Evolutionary conservation across 805 yeast species (phyloP).

Genomic region (Nakazawaea ambrosiae): DNA sequence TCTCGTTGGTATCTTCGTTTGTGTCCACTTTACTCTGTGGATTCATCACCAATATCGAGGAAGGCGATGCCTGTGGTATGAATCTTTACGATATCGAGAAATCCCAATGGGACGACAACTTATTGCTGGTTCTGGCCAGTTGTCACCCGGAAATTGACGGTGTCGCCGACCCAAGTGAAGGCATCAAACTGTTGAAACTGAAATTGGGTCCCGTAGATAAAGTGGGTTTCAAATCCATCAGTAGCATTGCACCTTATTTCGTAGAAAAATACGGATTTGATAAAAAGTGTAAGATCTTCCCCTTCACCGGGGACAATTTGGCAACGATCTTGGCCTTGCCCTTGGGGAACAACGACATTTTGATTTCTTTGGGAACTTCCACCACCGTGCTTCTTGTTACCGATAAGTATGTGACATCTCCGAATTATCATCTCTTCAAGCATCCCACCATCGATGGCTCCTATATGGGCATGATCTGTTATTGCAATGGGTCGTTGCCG

Average conservation of each 20-base stretch:
- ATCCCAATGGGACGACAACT: slow-evolving; percentile 45
- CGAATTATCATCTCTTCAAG: slow-evolving; percentile 76
- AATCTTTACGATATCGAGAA: slow-evolving; percentile 70
- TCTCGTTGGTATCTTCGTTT: slow-evolving; percentile 74
- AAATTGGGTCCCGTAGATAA: slow-evolving; percentile 47
- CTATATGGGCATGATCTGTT: slow-evolving; percentile 94
- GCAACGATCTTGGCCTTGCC: slow-evolving; percentile 86
- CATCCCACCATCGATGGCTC: slow-evolving; percentile 76
- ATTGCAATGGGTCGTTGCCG: slow-evolving; percentile 86
- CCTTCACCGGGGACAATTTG: slow-evolving; percentile 88
- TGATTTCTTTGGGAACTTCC: slow-evolving; percentile 85
- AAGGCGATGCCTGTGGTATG: slow-evolving; percentile 92
- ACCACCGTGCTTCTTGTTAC: slow-evolving; percentile 83
- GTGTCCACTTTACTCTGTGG: slow-evolving; percentile 68
- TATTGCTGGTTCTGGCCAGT: slow-evolving; percentile 50
- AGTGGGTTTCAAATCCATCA: slow-evolving; percentile 41
- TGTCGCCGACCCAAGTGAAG: slow-evolving; percentile 21
- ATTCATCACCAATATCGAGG: slow-evolving; percentile 56
- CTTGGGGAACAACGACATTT: slow-evolving; percentile 63
- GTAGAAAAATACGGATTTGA: slow-evolving; percentile 57
- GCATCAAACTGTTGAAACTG: slow-evolving; percentile 31
- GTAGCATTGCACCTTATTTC: slow-evolving; percentile 54
- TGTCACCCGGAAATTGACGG: slow-evolving; percentile 37
- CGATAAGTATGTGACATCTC: slow-evolving; percentile 67
- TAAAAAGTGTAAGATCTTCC: slow-evolving; percentile 49